Percentiles rank a stretch among this genome's conserved stretches.
Conservation (phyloP, 2,329 filamentous ascomycete species). For the Zymoseptoria crescenta region DNA sequence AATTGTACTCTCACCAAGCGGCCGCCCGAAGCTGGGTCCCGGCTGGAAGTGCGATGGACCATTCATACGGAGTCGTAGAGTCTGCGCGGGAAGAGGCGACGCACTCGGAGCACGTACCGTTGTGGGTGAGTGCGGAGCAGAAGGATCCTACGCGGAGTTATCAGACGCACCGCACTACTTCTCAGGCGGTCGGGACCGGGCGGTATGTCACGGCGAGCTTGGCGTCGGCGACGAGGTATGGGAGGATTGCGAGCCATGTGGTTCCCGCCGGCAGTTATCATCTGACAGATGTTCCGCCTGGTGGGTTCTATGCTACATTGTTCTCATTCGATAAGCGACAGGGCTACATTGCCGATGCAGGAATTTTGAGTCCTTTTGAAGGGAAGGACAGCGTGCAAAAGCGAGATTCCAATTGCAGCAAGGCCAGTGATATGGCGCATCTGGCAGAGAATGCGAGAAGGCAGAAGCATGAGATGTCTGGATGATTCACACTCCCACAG, state of each 20-base stretch:
- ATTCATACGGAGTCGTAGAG: conserved; percentile 22
- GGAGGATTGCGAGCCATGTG: conserved; percentile 18
- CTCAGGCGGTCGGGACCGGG: conserved; percentile 4
- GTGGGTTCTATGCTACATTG: conserved; percentile 30
- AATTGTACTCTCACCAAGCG: conserved; percentile 31
- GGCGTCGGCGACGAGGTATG: background rate
- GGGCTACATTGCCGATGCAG: conserved; percentile 27
- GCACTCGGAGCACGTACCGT: conserved; percentile 3
- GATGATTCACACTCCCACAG: no score
- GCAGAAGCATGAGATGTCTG: no score
- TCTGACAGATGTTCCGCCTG: conserved; percentile 22
- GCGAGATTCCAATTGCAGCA: background rate
- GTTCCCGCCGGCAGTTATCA: conserved; percentile 29
- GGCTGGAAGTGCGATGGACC: conserved; percentile 29
- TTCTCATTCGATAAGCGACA: conserved; percentile 32
- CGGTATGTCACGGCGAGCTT: background rate
- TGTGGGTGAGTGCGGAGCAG: background rate
- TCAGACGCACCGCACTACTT: conserved; percentile 4
- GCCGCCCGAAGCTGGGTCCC: conserved; percentile 34
- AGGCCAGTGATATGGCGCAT: no score
- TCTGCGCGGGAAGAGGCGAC: conserved; percentile 11
- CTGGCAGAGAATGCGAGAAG: no score
- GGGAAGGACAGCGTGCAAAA: conserved; percentile 6
- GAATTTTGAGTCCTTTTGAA: conserved; percentile 28
- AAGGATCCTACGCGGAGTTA: background rate